These are phyloP conservation scores for Erodium texanum DNA, from an alignment of 441 rosid species.

Conservation along the genomic window DNA sequence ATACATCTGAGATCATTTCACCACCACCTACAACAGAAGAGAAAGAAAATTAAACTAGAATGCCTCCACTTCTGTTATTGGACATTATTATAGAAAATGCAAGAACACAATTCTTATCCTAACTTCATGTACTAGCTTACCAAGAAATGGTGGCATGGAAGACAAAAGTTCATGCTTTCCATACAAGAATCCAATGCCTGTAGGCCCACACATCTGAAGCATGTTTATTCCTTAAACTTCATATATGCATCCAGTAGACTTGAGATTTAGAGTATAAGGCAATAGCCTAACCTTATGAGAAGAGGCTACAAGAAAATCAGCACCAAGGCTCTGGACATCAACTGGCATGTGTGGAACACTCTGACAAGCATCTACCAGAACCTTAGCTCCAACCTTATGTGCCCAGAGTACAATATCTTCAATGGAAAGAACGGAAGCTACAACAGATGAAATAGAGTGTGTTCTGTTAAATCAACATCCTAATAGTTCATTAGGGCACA, in stretches of 20 bases:
- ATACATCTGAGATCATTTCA: conserved; percentile 93
- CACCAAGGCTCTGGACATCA: conserved; percentile 68
- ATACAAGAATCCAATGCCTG: conserved; percentile 96
- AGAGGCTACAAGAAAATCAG: conserved; percentile 94
- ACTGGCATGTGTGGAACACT: conserved; percentile 93
- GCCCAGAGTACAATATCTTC: conserved; percentile 67
- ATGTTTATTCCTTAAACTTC: conserved; percentile 59
- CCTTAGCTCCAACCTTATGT: conserved; percentile 66
- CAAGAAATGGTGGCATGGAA: conserved; percentile 93
- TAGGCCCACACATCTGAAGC: conserved; percentile 99
- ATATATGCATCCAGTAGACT: conserved; percentile 23
- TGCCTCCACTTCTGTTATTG: background rate
- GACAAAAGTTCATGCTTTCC: conserved; percentile 65
- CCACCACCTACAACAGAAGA: conserved; percentile 60
- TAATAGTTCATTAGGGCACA: background rate
- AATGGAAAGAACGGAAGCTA: conserved; percentile 77
- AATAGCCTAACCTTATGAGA: conserved; percentile 83
- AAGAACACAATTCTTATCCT: conserved; percentile 10
- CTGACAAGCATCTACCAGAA: conserved; percentile 94
- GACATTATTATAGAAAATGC: conserved; percentile 2
- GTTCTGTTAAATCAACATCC: background rate
- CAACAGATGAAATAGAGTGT: conserved; percentile 6
- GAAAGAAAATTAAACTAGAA: conserved; percentile 4
- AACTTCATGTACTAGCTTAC: conserved; percentile 30
- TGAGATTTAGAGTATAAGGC: conserved; percentile 17